Conservation (phyloP, 179 eudicot genomes). For the Amaranthus tricolor region DNA sequence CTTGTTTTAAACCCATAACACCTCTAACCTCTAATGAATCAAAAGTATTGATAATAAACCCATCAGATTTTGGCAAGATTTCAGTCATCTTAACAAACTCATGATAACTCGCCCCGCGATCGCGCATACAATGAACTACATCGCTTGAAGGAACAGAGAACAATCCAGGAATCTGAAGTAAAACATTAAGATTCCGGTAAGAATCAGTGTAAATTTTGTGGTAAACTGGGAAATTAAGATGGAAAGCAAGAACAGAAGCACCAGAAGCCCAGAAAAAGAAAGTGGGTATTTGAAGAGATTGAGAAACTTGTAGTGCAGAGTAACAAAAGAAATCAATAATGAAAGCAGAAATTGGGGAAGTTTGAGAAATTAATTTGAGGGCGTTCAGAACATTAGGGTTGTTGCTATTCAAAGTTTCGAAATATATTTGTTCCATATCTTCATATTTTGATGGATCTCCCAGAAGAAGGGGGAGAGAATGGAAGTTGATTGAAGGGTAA, state of each 20-base stretch:
- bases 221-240: slow-evolving; percentile 25
- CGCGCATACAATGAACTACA: slow-evolving; percentile 36
- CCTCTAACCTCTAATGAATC: slow-evolving; percentile 35
- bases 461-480: slow-evolving; percentile 18
- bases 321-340: slow-evolving; percentile 35
- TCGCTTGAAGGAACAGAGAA: slow-evolving; percentile 28
- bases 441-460: slow-evolving; percentile 16
- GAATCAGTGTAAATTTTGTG: slow-evolving; percentile 18
- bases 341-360: slow-evolving; percentile 19
- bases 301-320: slow-evolving; percentile 25
- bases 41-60: slow-evolving; percentile 38
- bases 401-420: too few species aligned
- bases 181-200: slow-evolving; percentile 15
- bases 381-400: slow-evolving; percentile 7
- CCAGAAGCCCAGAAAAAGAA: slow-evolving; percentile 30
- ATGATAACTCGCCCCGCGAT: slow-evolving; percentile 27
- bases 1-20: slow-evolving; percentile 25
- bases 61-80: slow-evolving; percentile 28
- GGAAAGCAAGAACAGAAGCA: slow-evolving; percentile 28
- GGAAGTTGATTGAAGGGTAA: slow-evolving; percentile 40
- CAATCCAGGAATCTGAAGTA: slow-evolving; percentile 29
- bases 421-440: slow-evolving; percentile 1
- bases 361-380: neutral
- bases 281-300: slow-evolving; percentile 24
- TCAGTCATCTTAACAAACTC: slow-evolving; percentile 29